phyloP scores from a whole-genome alignment of 306 rosid genomes.

The Glycine soja region DNA sequence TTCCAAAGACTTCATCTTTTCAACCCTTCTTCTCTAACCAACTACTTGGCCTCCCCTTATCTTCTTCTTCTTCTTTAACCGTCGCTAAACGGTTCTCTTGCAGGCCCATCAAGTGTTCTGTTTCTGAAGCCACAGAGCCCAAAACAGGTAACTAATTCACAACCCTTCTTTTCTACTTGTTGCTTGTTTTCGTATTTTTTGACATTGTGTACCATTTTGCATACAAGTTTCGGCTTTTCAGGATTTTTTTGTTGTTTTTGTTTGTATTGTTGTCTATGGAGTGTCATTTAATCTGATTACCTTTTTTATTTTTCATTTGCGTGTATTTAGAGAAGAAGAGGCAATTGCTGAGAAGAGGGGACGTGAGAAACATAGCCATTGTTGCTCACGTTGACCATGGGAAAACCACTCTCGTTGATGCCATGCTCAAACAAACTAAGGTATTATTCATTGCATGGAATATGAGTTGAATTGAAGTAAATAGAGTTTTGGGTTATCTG shows the following conservation, averaged over 20 bases:
- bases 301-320: conserved; percentile 3
- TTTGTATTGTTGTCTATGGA: too few relatives aligned
- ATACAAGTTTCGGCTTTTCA: too few relatives aligned
- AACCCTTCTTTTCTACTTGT: too few relatives aligned
- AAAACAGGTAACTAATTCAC: conserved; percentile 16
- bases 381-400: conserved; percentile 99
- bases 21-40: conserved; percentile 14
- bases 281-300: too few relatives aligned
- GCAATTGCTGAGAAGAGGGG: conserved; percentile 77
- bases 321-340: conserved; percentile 66
- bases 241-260: too few relatives aligned
- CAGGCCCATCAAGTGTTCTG: conserved; percentile 72
- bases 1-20: not conserved
- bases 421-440: conserved; percentile 98
- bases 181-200: too few relatives aligned
- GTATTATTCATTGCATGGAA: conserved; percentile 46
- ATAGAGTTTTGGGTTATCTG: not conserved
- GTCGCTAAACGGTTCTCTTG: conserved; percentile 49
- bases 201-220: too few relatives aligned
- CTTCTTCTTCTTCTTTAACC: conserved; percentile 52
- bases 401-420: conserved; percentile 95
- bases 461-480: not conserved
- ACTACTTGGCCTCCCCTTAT: conserved; percentile 42
- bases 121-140: conserved; percentile 75
- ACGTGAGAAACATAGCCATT: conserved; percentile 89